These are phyloP conservation scores for Keithomyces neogunnii DNA, from an alignment of 2,329 filamentous ascomycete genomes.

Conservation along the genomic window DNA sequence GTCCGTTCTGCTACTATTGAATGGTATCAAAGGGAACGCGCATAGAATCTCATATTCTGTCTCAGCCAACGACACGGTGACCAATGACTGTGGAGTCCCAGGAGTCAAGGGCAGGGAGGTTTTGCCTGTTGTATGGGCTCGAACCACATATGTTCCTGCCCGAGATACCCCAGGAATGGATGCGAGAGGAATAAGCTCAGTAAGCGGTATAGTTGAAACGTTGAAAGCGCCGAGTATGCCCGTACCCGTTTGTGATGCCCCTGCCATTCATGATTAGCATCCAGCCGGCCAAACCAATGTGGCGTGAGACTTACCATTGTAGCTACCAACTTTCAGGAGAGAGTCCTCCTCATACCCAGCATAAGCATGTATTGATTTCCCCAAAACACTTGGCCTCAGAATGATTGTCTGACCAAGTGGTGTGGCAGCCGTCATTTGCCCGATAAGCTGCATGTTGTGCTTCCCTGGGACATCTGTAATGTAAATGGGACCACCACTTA, in stretches of 20 bases:
- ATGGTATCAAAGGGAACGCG: conserved; percentile 56
- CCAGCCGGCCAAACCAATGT: background rate
- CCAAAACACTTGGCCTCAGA: conserved; percentile 67
- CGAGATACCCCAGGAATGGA: conserved; percentile 63
- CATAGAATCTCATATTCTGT: conserved; percentile 76
- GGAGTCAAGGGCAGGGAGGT: conserved; percentile 45
- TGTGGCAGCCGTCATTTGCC: conserved; percentile 72
- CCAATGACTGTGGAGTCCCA: conserved; percentile 37
- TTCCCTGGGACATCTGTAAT: conserved; percentile 85
- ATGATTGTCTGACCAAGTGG: conserved; percentile 67
- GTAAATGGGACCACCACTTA: conserved; percentile 88
- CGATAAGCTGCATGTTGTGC: conserved; percentile 67
- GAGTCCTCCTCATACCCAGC: conserved; percentile 63
- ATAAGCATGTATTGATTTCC: conserved; percentile 66
- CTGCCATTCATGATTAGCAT: conserved; percentile 15
- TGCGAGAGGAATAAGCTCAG: conserved; percentile 61
- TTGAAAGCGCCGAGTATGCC: conserved; percentile 84
- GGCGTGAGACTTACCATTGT: conserved; percentile 48
- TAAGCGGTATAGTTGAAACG: conserved; percentile 51
- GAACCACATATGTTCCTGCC: conserved; percentile 58
- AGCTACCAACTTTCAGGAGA: conserved; percentile 71
- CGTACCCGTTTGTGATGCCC: conserved; percentile 55
- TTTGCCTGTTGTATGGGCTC: conserved; percentile 59
- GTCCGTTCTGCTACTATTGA: conserved; percentile 32
- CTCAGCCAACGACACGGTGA: conserved; percentile 54